Percentiles rank a stretch among this genome's conserved stretches.
phyloP scores from a whole-genome alignment of 306 rosid species.

The Dalbergia oliveri region DNA sequence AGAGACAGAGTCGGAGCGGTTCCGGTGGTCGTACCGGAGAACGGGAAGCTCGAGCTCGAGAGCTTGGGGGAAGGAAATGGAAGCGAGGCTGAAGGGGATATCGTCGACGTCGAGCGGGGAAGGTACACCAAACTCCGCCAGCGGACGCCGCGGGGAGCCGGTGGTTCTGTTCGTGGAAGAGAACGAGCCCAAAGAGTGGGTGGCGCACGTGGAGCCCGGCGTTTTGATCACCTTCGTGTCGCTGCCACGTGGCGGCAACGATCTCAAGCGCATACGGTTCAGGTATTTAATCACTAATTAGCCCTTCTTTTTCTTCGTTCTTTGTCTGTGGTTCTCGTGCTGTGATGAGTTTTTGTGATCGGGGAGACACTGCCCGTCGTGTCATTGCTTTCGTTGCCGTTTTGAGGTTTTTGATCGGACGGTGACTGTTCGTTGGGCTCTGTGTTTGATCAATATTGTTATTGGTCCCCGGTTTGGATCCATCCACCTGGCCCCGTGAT shows the following conservation, averaged over 20 bases:
- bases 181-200: constrained; percentile 87
- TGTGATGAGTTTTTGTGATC: neutral
- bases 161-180: constrained; percentile 78
- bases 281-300: constrained; percentile 47
- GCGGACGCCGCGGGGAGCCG: constrained; percentile 79
- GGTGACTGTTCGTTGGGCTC: neutral
- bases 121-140: constrained; percentile 79
- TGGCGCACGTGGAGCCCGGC: constrained; percentile 88
- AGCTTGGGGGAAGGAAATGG: constrained; percentile 96
- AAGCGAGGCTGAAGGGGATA: constrained; percentile 89
- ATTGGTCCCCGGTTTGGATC: constrained; percentile 36
- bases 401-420: constrained; percentile 48
- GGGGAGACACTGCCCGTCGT: constrained; percentile 14
- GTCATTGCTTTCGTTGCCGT: constrained; percentile 40
- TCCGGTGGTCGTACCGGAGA: constrained; percentile 79
- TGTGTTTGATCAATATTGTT: constrained; percentile 30
- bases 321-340: neutral
- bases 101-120: constrained; percentile 68
- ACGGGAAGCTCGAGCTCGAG: constrained; percentile 74
- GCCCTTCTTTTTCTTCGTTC: neutral
- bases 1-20: constrained; percentile 81
- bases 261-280: constrained; percentile 85
- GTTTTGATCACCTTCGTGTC: constrained; percentile 85
- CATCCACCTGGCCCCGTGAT: constrained; percentile 39
- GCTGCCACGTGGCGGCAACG: constrained; percentile 84